Base-by-base conservation (phyloP, 495 filamentous ascomycete genomes). In the Aspergillus nanangensis region DNA sequence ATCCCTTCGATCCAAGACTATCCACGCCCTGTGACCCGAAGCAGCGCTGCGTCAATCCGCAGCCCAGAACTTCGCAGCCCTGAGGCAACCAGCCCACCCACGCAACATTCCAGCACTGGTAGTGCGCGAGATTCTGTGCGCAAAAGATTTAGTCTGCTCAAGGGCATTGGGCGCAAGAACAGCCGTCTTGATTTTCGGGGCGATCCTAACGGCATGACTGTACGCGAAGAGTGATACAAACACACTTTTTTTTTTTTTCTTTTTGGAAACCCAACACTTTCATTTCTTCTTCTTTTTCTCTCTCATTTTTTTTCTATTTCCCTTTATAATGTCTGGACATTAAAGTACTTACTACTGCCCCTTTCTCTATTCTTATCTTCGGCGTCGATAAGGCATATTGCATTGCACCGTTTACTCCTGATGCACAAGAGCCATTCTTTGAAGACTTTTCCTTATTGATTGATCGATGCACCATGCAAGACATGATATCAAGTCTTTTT, bases 71-170 rank as follows among this genome's bases (percentile, higher is more conserved):
- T 56, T 23, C 42, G 47, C 22, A 53, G 49, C 38, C 47, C 53
- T 22, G 24, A 42, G 7, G 3, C 29, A 22, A 32, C 13, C 11
- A 39, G 46, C 20, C 48, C 39, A 22, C 44, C 22, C 8, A 37
- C 35, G 9, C 36, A 38, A 40, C 43, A 52, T 17, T 27, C 52
- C 29, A 47, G 52, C 35, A 19, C 41, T 15, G 47, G 53, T n/a
- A 61, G 60, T 27, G 60, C 63, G 40, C 62, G 68, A 32, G 72
- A 75, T 46, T 75, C 72, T 39, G 65, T 77, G 17, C 63, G 69
- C 58, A 75, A 67, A 44, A 58, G 71, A 48, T 69, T 73, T 53
- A 75, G 71, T 49, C 50, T 72, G 17, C 58, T 74, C 44, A 72
- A 68, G 48, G 70, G 69, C 10, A 64, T 74, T 40, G 63, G 69